Evolutionary conservation across 306 rosid species (phyloP).

Genomic region (Albizia julibrissin): DNA sequence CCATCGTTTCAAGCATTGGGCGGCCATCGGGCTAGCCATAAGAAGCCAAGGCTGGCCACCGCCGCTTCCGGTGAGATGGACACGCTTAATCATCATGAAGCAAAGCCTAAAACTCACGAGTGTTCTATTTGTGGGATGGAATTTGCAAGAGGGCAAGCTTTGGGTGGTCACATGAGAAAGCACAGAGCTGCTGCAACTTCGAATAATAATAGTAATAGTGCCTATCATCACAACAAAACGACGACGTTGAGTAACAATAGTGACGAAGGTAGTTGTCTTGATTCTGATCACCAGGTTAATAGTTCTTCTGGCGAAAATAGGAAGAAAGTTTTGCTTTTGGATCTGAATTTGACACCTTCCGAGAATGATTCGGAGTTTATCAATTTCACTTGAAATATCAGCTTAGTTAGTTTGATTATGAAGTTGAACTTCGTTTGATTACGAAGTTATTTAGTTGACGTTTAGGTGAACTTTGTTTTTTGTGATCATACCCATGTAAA

Average conservation of each 20-base stretch:
- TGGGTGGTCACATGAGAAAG: conserved; percentile 97
- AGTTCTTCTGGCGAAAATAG: conserved; percentile 29
- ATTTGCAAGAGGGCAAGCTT: conserved; percentile 88
- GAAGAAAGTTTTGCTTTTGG: conserved; percentile 56
- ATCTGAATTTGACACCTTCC: conserved; percentile 83
- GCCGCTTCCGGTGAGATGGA: not conserved
- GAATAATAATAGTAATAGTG: not conserved
- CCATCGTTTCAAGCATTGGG: conserved; percentile 90
- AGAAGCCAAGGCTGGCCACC: conserved; percentile 60
- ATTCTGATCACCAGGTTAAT: not conserved
- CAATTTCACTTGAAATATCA: conserved; percentile 38
- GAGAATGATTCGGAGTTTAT: conserved; percentile 67
- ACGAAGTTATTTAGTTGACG: not conserved
- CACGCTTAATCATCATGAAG: conserved; percentile 2
- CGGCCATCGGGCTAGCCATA: conserved; percentile 97
- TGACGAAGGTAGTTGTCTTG: not conserved
- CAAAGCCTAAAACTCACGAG: conserved; percentile 81
- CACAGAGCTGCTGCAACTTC: conserved; percentile 44
- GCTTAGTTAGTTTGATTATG: not conserved
- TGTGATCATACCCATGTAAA: not conserved
- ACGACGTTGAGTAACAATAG: not conserved
- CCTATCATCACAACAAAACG: not conserved
- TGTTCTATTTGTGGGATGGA: conserved; percentile 89
- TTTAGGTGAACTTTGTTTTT: too few relatives aligned
- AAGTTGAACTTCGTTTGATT: not conserved